phyloP scores from a whole-genome alignment of 768 basidiomycete genomes.

The Calvatia gigantea region DNA sequence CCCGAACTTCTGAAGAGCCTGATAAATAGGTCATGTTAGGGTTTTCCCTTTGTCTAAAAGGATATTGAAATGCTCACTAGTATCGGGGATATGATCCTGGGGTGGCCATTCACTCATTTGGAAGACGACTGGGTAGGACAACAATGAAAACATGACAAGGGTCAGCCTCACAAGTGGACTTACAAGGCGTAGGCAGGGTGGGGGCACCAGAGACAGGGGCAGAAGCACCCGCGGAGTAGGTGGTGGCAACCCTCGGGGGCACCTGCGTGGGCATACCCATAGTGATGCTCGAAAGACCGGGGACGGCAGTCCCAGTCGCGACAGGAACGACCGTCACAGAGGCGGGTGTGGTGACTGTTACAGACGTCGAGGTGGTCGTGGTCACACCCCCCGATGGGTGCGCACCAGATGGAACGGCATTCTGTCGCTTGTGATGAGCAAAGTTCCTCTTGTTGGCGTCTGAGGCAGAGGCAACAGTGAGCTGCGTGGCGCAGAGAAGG shows the following conservation, averaged over 20 bases:
- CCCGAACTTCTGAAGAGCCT: constrained; percentile 60
- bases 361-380: constrained; percentile 14
- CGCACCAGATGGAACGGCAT: constrained; percentile 11
- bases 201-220: constrained; percentile 67
- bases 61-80: constrained; percentile 37
- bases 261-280: constrained; percentile 59
- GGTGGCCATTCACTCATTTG: constrained; percentile 49
- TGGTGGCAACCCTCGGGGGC: constrained; percentile 45
- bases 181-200: constrained; percentile 61
- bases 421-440: constrained; percentile 37
- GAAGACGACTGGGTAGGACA: constrained; percentile 24
- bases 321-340: constrained; percentile 39
- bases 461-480: constrained; percentile 34
- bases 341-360: background rate
- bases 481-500: constrained; percentile 40
- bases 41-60: background rate
- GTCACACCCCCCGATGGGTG: constrained; percentile 14
- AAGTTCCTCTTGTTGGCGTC: constrained; percentile 30
- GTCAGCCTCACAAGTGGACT: no score
- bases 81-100: constrained; percentile 57
- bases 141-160: no score
- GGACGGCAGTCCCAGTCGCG: constrained; percentile 45
- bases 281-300: constrained; percentile 55
- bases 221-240: constrained; percentile 55
- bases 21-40: background rate